A percentile compares a stretch with the other conserved stretches of the same genome.
Evolutionary conservation across 306 rosid species (phyloP).

Genomic region (Fagus sylvatica): DNA sequence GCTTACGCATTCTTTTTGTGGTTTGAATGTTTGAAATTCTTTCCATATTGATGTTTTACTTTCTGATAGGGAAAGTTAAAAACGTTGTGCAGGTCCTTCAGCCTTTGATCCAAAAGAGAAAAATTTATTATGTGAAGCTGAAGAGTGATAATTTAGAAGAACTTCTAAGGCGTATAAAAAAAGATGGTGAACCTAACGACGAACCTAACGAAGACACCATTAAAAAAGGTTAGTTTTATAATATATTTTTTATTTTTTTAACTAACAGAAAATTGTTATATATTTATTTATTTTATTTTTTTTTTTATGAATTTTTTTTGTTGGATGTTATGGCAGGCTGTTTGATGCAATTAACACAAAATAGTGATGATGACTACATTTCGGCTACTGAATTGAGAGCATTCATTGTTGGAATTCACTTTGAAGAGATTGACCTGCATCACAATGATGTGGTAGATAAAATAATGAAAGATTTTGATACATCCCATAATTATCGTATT

Average conservation of each 20-base stretch:
- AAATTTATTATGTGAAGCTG: constrained; percentile 64
- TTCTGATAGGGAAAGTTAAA: constrained; percentile 13
- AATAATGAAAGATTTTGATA: constrained; percentile 64
- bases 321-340: too few relatives aligned
- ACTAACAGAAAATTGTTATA: not conserved
- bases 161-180: constrained; percentile 67
- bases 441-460: too few relatives aligned
- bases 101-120: constrained; percentile 92
- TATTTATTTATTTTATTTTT: constrained; percentile 3
- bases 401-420: too few relatives aligned
- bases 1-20: too few relatives aligned
- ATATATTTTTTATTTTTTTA: too few relatives aligned
- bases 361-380: too few relatives aligned
- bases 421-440: too few relatives aligned
- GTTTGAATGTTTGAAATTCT: not conserved
- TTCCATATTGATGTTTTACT: not conserved
- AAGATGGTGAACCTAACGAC: too few relatives aligned
- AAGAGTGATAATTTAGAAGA: too few relatives aligned
- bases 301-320: constrained; percentile 15
- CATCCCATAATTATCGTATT: constrained; percentile 42
- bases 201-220: constrained; percentile 63
- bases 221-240: constrained; percentile 62
- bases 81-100: constrained; percentile 72
- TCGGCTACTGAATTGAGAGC: too few relatives aligned
- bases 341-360: too few relatives aligned